Evolutionary conservation across 768 basidiomycete genomes (phyloP), one percentile per base, ranked within the genome.

Genomic region (Psilocybe tampanensis): DNA sequence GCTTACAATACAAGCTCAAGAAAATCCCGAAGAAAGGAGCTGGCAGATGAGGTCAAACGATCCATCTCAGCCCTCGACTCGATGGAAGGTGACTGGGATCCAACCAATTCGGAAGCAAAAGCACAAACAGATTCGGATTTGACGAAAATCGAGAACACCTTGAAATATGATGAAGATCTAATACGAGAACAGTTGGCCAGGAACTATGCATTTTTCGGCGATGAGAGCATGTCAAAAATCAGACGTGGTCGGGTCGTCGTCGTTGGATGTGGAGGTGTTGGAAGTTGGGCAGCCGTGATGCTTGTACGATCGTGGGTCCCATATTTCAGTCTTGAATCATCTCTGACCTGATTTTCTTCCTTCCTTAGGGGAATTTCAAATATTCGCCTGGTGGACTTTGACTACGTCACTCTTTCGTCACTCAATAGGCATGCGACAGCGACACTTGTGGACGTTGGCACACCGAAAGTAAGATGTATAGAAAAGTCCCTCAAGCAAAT

Each of bases 221-320:
- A 95, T 29, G 90, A 94, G 33, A 85, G 85, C 39, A 96, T 98
- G 92, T 70, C 74, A 9, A 87, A 84, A 66, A 80, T 98, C 51
- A 80, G 97, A 51, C 67, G 77, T 8, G 84, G 86, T 12, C 83
- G 79, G 4, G 95, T 98, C 1, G 94, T 93, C 17, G 76, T 98
- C 18, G 88, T 99, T 2, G 97, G 97, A 6, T 94, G 95, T 62
- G 97, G 97, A 56, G 96, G 97, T 2, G 97, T 99, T 0, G 97
- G 97, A 0, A 95, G 92, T 67, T 96, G 94, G 92, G 91, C 88
- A 34, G 94, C 95, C 15, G 84, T 96, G 29, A 96, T 96, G 96
- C 84, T 94, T 23, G 88, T 86, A 44, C 77, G 95, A 69, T 95
- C 94, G 91, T 95, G 67, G 68, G 92, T 84, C 26, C 22, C 29